Evolutionary conservation across 176 grass and related monocot genomes (phyloP).

Genomic region (Avena atlantica): DNA sequence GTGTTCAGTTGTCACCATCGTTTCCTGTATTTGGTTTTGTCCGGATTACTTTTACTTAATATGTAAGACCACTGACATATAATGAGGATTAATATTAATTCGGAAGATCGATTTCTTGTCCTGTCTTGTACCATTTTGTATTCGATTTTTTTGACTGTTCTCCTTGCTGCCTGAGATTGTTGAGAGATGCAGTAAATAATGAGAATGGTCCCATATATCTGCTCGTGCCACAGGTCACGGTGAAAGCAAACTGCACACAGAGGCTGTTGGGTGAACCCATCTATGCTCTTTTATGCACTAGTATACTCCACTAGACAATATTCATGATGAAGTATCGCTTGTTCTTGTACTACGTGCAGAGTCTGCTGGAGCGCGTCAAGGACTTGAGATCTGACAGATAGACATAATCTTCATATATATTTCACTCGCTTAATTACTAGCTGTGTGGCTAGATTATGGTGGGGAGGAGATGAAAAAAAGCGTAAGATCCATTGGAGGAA

Average conservation of each 20-base stretch:
- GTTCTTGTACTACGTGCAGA: not conserved
- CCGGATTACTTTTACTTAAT: not conserved
- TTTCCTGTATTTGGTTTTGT: slow-evolving; percentile 26
- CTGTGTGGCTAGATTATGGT: no score
- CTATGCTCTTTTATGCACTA: no score
- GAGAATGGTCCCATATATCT: not conserved
- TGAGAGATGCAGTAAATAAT: not conserved
- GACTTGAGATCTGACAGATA: no score
- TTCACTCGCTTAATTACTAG: no score
- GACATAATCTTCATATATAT: no score
- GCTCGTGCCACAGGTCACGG: not conserved
- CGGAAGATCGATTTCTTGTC: not conserved
- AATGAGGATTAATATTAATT: slow-evolving; percentile 1
- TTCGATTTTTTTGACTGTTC: no score
- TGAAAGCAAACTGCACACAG: not conserved
- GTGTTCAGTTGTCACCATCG: not conserved
- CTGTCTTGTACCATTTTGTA: no score
- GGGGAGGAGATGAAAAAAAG: no score
- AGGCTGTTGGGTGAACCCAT: no score
- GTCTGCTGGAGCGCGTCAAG: not conserved
- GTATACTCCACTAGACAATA: no score
- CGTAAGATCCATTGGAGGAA: no score
- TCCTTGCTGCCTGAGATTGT: slow-evolving; percentile 15
- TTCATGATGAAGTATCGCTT: no score
- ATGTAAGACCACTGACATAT: slow-evolving; percentile 3